A percentile compares a stretch with the other conserved stretches of the same genome.
Conservation (phyloP, 1,284 basidiomycete genomes). For the Porogramme epimiltina region DNA sequence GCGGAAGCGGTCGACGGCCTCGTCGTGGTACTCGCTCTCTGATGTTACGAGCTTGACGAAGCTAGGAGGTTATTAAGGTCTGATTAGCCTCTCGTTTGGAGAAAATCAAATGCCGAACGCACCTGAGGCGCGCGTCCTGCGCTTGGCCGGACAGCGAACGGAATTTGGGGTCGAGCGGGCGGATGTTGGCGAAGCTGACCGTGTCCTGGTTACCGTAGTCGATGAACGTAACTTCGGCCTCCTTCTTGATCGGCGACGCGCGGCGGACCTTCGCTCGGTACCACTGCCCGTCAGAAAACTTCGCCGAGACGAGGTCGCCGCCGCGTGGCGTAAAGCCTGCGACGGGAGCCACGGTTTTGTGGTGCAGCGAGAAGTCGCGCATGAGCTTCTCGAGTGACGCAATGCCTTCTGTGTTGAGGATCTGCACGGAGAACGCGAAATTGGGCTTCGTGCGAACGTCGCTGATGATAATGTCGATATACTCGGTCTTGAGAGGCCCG, state of each 20-base stretch:
- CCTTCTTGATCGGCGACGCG: slow-evolving; percentile 81
- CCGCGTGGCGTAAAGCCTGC: slow-evolving; percentile 76
- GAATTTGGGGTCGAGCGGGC: slow-evolving; percentile 86
- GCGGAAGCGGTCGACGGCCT: slow-evolving; percentile 86
- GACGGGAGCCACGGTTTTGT: slow-evolving; percentile 62
- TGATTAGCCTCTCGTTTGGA: background rate
- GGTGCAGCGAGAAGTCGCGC: slow-evolving; percentile 88
- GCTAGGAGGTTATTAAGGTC: slow-evolving; percentile 45
- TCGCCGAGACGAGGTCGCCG: slow-evolving; percentile 90
- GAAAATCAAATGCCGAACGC: slow-evolving; percentile 12
- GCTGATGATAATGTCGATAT: slow-evolving; percentile 90
- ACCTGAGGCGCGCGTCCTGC: slow-evolving; percentile 81
- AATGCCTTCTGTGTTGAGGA: slow-evolving; percentile 88
- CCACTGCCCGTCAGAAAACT: slow-evolving; percentile 90
- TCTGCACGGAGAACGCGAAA: slow-evolving; percentile 90
- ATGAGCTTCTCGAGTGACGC: slow-evolving; percentile 91
- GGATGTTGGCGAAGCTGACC: slow-evolving; percentile 72
- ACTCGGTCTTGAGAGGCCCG: slow-evolving; percentile 75
- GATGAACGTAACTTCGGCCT: slow-evolving; percentile 86
- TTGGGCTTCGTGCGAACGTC: slow-evolving; percentile 79
- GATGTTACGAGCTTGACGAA: slow-evolving; percentile 82
- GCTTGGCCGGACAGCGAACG: slow-evolving; percentile 83
- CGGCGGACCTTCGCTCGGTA: slow-evolving; percentile 90
- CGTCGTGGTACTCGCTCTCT: slow-evolving; percentile 82
- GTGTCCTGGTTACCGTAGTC: slow-evolving; percentile 92